Conservation (phyloP, 1,284 basidiomycete genomes). For the Cystobasidium pallidum region DNA sequence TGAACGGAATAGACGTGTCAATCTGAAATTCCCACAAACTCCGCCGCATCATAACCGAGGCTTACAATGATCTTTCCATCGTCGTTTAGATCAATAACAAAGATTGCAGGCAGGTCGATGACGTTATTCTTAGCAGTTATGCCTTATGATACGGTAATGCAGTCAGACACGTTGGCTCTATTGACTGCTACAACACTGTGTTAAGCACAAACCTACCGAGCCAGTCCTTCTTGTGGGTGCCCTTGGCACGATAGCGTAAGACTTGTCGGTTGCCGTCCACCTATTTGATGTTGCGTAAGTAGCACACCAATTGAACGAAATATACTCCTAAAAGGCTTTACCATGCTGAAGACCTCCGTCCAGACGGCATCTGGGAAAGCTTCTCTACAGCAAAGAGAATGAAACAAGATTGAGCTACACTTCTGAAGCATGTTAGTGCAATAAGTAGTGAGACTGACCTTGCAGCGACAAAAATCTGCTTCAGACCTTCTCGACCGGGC, state of each 20-base stretch:
- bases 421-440: no score
- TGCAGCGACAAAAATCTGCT: slow-evolving; percentile 9
- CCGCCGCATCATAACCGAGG: neutral
- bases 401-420: no score
- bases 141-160: neutral
- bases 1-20: no score
- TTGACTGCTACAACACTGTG: neutral
- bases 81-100: slow-evolving; percentile 13
- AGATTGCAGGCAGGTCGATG: slow-evolving; percentile 10
- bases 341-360: slow-evolving; percentile 14
- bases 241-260: slow-evolving; percentile 11
- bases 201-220: neutral
- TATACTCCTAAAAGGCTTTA: neutral
- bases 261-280: slow-evolving; percentile 14
- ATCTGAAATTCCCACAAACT: no score
- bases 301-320: no score
- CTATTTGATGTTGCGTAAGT: neutral
- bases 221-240: slow-evolving; percentile 17
- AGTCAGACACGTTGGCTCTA: neutral
- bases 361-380: slow-evolving; percentile 11
- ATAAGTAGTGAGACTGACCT: neutral
- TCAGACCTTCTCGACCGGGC: slow-evolving; percentile 8
- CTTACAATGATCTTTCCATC: slow-evolving; percentile 10
- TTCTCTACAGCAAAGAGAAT: neutral
- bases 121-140: neutral